Percentiles rank a stretch among this genome's conserved stretches.
Conservation (phyloP, 2,329 filamentous ascomycete genomes). For the Domatiomyces globalis region DNA sequence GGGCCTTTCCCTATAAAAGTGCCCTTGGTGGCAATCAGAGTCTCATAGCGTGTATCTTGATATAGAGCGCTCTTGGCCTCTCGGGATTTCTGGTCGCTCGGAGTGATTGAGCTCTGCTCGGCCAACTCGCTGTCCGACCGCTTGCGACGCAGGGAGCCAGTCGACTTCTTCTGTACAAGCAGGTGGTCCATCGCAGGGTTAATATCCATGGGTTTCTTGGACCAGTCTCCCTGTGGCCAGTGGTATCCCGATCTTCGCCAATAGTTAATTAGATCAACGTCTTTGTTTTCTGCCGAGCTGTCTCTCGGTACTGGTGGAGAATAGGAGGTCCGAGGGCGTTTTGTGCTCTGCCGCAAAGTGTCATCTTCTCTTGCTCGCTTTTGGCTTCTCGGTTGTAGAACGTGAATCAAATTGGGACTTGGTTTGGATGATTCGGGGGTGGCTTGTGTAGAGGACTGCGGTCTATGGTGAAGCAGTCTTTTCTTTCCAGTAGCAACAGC, state of each 20-base stretch:
- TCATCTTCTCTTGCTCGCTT: background rate
- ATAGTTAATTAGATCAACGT: too few relatives aligned
- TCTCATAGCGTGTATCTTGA: constrained; percentile 9
- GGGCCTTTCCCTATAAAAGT: constrained; percentile 13
- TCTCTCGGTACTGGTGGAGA: background rate
- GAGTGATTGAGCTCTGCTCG: constrained; percentile 8
- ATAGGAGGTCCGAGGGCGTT: background rate
- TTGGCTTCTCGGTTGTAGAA: background rate
- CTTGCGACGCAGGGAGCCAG: constrained; percentile 30
- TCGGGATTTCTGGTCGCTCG: constrained; percentile 16
- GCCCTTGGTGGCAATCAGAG: constrained; percentile 13
- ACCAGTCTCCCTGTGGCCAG: background rate
- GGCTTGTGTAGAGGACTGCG: background rate
- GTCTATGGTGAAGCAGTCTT: background rate
- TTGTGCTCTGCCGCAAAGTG: background rate
- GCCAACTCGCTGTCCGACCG: constrained; percentile 13
- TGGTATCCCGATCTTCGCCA: too few relatives aligned
- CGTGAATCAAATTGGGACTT: background rate
- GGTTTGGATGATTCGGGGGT: background rate
- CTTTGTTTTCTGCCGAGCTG: background rate
- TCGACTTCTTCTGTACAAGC: constrained; percentile 19
- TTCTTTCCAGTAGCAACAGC: background rate
- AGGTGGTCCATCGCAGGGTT: constrained; percentile 19
- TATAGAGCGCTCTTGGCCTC: constrained; percentile 14
- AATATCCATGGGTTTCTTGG: too few relatives aligned